phyloP scores from a whole-genome alignment of 2,329 filamentous ascomycete species.

The Periconia digitata region DNA sequence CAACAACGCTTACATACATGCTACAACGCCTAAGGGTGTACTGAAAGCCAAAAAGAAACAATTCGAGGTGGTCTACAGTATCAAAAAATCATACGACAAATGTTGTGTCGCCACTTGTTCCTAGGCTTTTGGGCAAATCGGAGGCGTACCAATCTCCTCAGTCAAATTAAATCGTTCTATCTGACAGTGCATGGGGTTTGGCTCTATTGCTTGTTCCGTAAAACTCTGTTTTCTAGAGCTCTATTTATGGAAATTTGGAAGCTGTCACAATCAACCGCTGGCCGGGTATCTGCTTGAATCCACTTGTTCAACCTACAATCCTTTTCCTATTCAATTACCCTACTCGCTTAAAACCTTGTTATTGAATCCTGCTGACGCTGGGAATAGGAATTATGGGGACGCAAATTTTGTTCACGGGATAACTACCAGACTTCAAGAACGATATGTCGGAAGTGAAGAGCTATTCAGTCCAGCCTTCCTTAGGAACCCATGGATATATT shows the following conservation, averaged over 20 bases:
- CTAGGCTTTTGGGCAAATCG: conserved; percentile 6
- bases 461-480: neutral
- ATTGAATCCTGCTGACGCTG: conserved; percentile 11
- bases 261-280: conserved; percentile 5
- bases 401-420: conserved; percentile 12
- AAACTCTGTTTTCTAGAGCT: neutral
- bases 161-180: conserved; percentile 6
- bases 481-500: neutral
- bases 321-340: conserved; percentile 1
- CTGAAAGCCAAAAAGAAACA: neutral
- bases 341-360: conserved; percentile 12
- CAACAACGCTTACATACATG: conserved; percentile 10
- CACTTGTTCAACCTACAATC: conserved; percentile 2
- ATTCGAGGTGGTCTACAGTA: neutral
- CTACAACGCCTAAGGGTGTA: conserved; percentile 4
- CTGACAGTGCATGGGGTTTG: conserved; percentile 2
- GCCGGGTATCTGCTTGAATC: conserved; percentile 9
- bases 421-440: conserved; percentile 4
- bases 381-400: conserved; percentile 19
- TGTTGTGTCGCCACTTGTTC: conserved; percentile 5
- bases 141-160: conserved; percentile 9
- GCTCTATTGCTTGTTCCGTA: conserved; percentile 10
- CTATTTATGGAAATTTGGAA: conserved; percentile 13
- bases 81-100: conserved; percentile 6
- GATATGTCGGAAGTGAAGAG: neutral